Evolutionary conservation across 805 yeast genomes (phyloP).

Genomic region (Pachysolen tannophilus): DNA sequence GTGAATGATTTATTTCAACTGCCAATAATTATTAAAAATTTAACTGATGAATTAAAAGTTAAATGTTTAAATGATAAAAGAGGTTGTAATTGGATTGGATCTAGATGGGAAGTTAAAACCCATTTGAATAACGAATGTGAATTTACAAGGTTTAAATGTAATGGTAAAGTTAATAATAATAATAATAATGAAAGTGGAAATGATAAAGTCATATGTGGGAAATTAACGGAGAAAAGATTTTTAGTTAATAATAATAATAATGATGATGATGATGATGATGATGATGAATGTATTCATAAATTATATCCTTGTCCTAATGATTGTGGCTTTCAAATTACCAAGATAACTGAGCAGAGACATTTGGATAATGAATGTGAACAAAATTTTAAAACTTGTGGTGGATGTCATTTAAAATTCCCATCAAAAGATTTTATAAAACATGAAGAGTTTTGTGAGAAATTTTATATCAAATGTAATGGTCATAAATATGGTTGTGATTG

Average conservation of each 20-base stretch:
- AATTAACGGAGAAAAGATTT: slow-evolving; percentile 13
- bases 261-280: no score
- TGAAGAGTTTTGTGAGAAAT: slow-evolving; percentile 31
- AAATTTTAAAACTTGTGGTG: slow-evolving; percentile 28
- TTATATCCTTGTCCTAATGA: slow-evolving; percentile 23
- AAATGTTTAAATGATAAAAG: slow-evolving; percentile 40
- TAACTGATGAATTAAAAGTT: slow-evolving; percentile 54
- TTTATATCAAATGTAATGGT: slow-evolving; percentile 39
- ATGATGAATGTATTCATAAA: slow-evolving; percentile 30
- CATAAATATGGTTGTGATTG: slow-evolving; percentile 41
- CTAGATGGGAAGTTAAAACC: slow-evolving; percentile 48
- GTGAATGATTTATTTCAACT: slow-evolving; percentile 33
- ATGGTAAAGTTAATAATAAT: slow-evolving; percentile 4
- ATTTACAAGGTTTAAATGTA: slow-evolving; percentile 30
- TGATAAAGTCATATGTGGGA: slow-evolving; percentile 7
- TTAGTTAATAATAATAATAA: slow-evolving; percentile 8
- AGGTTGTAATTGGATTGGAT: slow-evolving; percentile 52
- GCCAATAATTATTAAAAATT: slow-evolving; percentile 49
- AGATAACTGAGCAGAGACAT: slow-evolving; percentile 26
- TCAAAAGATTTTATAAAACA: slow-evolving; percentile 30
- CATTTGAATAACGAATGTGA: slow-evolving; percentile 37
- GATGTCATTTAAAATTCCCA: slow-evolving; percentile 36
- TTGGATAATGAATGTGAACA: slow-evolving; percentile 28
- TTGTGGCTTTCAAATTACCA: slow-evolving; percentile 25
- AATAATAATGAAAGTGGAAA: no score